Evolutionary conservation across 805 yeast species (phyloP).

Genomic region (Pichia californica): DNA sequence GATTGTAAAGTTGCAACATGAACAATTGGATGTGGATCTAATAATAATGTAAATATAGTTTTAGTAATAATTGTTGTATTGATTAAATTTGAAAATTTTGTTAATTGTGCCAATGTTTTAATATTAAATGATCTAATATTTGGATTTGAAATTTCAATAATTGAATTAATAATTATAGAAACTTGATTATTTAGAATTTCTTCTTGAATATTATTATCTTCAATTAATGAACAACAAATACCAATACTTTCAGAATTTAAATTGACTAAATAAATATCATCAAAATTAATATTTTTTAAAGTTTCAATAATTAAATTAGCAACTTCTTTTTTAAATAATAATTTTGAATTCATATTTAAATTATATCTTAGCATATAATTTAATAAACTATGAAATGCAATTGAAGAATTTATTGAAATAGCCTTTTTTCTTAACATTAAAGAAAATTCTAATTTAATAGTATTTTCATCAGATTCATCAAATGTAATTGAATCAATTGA

Average conservation of each 20-base stretch:
- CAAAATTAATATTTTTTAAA: conserved; percentile 20
- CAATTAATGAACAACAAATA: conserved; percentile 23
- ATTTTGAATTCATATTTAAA: conserved; percentile 6
- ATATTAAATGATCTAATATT: conserved; percentile 53
- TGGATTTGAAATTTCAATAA: conserved; percentile 63
- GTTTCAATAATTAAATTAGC: conserved; percentile 24
- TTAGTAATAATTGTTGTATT: conserved; percentile 45
- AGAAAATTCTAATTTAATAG: conserved; percentile 9
- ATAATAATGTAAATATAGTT: conserved; percentile 51
- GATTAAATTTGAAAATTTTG: conserved; percentile 20
- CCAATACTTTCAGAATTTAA: conserved; percentile 31
- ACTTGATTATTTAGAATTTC: conserved; percentile 33
- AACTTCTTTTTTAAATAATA: conserved; percentile 20
- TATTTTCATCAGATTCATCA: conserved; percentile 10
- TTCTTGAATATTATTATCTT: conserved; percentile 16
- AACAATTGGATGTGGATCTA: conserved; percentile 82
- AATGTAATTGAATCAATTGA: conserved; percentile 7
- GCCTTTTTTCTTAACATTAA: conserved; percentile 34
- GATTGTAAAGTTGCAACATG: conserved; percentile 68
- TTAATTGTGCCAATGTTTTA: conserved; percentile 33
- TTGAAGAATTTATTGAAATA: conserved; percentile 51
- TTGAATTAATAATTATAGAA: conserved; percentile 52
- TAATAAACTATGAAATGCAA: conserved; percentile 55
- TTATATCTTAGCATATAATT: conserved; percentile 23
- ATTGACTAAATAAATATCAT: conserved; percentile 18